Evolutionary conservation across 768 basidiomycete species (phyloP).

Genomic region (Lanmaoa pseudosensibilis): DNA sequence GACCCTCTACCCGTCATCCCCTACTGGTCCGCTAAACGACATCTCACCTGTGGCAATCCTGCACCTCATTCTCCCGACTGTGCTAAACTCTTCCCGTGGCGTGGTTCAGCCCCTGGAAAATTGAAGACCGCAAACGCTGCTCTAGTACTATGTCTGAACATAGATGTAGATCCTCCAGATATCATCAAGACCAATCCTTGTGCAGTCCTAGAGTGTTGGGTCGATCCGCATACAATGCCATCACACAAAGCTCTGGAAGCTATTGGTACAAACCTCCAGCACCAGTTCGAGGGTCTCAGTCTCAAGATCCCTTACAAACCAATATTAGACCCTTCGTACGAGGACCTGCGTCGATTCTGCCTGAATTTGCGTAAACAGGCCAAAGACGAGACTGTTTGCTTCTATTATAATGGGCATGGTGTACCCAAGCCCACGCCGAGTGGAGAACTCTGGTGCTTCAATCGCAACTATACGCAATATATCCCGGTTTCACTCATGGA

Average conservation of each 20-base stretch:
- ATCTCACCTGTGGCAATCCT: slow-evolving; percentile 88
- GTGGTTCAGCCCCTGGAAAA: slow-evolving; percentile 75
- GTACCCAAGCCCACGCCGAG: slow-evolving; percentile 95
- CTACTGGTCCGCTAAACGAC: slow-evolving; percentile 86
- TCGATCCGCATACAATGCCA: slow-evolving; percentile 91
- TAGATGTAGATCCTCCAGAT: slow-evolving; percentile 97
- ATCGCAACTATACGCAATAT: slow-evolving; percentile 95
- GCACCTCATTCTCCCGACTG: slow-evolving; percentile 67
- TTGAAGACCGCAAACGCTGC: slow-evolving; percentile 90
- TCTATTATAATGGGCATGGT: slow-evolving; percentile 98
- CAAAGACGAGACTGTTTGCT: slow-evolving; percentile 89
- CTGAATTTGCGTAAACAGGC: slow-evolving; percentile 80
- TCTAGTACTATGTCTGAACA: slow-evolving; percentile 90
- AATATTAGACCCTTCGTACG: slow-evolving; percentile 91
- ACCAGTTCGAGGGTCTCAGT: slow-evolving; percentile 94
- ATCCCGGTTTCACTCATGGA: slow-evolving; percentile 95
- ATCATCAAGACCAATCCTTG: slow-evolving; percentile 97
- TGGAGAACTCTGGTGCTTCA: slow-evolving; percentile 99
- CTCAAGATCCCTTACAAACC: slow-evolving; percentile 94
- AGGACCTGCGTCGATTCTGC: slow-evolving; percentile 89
- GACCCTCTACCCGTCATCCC: slow-evolving; percentile 63
- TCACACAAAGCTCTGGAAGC: slow-evolving; percentile 92
- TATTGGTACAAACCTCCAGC: slow-evolving; percentile 88
- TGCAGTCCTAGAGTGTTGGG: slow-evolving; percentile 94
- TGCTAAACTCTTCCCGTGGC: slow-evolving; percentile 73